phyloP scores from a whole-genome alignment of 2,329 filamentous ascomycete genomes.

The Lecanoromycetidae sp. region DNA sequence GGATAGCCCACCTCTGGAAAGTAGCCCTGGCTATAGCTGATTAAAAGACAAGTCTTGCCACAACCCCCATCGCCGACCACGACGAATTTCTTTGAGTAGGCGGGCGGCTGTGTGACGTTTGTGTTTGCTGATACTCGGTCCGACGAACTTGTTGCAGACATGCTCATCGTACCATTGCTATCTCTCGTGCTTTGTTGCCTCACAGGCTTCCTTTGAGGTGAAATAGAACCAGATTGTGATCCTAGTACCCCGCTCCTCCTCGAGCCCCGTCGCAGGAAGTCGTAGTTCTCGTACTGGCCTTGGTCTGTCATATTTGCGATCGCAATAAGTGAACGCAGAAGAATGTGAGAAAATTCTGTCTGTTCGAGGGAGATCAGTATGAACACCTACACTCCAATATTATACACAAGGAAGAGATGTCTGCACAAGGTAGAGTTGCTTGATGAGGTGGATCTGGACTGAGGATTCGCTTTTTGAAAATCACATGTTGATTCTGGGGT shows the following conservation, averaged over 20 bases:
- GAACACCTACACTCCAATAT: too few species aligned
- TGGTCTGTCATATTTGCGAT: constrained; percentile 5
- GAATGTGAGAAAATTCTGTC: too few species aligned
- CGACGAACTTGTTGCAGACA: constrained; percentile 59
- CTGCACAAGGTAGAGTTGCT: too few species aligned
- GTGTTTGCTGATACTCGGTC: constrained; percentile 69
- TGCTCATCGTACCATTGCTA: constrained; percentile 84
- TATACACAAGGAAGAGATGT: too few species aligned
- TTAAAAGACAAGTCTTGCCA: constrained; percentile 95
- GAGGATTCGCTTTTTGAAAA: too few species aligned
- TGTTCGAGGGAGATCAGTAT: too few species aligned
- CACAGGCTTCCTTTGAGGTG: constrained; percentile 35
- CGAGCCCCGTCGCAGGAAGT: constrained; percentile 46
- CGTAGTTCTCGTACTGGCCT: constrained; percentile 32
- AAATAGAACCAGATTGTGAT: constrained; percentile 30
- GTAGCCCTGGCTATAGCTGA: constrained; percentile 97
- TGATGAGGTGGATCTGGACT: too few species aligned
- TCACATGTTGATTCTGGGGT: too few species aligned
- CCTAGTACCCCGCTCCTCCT: constrained; percentile 26
- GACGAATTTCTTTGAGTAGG: constrained; percentile 98
- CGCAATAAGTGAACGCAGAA: too few species aligned
- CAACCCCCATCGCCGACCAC: constrained; percentile 96
- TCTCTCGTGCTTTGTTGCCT: constrained; percentile 51
- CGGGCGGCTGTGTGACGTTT: constrained; percentile 75
- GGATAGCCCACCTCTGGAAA: constrained; percentile 72